phyloP scores from a whole-genome alignment of 2,329 filamentous ascomycete genomes.

The Teratosphaeria destructans region DNA sequence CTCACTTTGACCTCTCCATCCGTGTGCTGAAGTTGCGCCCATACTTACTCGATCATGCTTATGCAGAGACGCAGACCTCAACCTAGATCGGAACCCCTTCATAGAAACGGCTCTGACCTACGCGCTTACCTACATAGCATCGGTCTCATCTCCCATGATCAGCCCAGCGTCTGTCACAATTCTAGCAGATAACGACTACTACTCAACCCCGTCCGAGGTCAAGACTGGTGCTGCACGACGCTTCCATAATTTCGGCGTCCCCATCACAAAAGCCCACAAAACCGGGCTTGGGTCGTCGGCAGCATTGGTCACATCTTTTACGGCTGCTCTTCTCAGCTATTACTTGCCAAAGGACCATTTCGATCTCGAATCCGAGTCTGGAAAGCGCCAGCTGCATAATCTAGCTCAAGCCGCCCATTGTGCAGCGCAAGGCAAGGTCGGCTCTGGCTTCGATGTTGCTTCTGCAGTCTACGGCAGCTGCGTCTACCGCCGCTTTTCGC shows the following conservation, averaged over 20 bases:
- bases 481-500: conserved; percentile 85
- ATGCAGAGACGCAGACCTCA: conserved; percentile 26
- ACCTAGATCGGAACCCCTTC: conserved; percentile 62
- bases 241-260: conserved; percentile 70
- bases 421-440: conserved; percentile 91
- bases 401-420: conserved; percentile 89
- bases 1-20: not conserved
- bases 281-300: conserved; percentile 92
- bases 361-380: conserved; percentile 44
- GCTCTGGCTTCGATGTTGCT: conserved; percentile 90
- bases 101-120: conserved; percentile 87
- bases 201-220: conserved; percentile 55
- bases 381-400: conserved; percentile 66
- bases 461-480: conserved; percentile 87
- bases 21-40: not conserved
- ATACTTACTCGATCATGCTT: conserved; percentile 3
- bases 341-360: conserved; percentile 53
- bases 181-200: conserved; percentile 93
- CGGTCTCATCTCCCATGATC: conserved; percentile 43
- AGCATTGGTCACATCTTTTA: conserved; percentile 81
- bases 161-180: conserved; percentile 68
- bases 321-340: conserved; percentile 64
- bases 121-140: conserved; percentile 68
- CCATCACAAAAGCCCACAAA: conserved; percentile 74
- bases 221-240: conserved; percentile 28